A percentile compares a stretch with the other conserved stretches of the same genome.
Conservation (phyloP, 2,329 filamentous ascomycete genomes). For the Mollisiaceae sp. region DNA sequence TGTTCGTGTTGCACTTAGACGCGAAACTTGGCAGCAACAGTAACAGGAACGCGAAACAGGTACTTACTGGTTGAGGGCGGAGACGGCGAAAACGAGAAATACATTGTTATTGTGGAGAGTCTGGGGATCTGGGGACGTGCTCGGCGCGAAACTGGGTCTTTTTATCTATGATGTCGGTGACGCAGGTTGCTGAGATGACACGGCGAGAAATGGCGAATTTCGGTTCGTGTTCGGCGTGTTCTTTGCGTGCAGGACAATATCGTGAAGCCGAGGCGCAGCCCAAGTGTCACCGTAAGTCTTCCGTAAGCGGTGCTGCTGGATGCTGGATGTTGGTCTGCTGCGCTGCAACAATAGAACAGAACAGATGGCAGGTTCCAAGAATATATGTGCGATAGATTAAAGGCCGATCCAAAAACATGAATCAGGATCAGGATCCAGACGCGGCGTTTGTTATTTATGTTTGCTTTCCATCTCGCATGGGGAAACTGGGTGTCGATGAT, state of each 20-base stretch:
- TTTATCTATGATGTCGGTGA: neutral
- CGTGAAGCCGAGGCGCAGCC: constrained; percentile 18
- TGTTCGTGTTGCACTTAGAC: constrained; percentile 1
- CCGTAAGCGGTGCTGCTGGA: constrained; percentile 22
- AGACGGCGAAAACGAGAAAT: constrained; percentile 39
- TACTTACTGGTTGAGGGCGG: constrained; percentile 27
- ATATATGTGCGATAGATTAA: constrained; percentile 5
- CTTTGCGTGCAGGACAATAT: constrained; percentile 2
- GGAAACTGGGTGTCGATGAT: constrained; percentile 6
- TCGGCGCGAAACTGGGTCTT: neutral
- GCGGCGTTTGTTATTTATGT: constrained; percentile 19
- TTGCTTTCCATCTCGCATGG: constrained; percentile 13
- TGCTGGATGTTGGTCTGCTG: too few relatives aligned
- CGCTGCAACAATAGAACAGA: constrained; percentile 2
- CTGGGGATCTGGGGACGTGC: neutral
- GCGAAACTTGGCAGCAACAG: constrained; percentile 10
- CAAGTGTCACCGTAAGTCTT: constrained; percentile 26
- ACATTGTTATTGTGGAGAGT: constrained; percentile 28
- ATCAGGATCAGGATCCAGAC: neutral
- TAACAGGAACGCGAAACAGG: constrained; percentile 7
- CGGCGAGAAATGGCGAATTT: neutral
- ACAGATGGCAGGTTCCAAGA: constrained; percentile 7
- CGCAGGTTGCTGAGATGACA: neutral
- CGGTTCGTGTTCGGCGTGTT: constrained; percentile 9
- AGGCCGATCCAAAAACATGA: neutral